Evolutionary conservation across 192 early-diverging fungal species (phyloP).

Genomic region (Ramicandelaber brevisporus): DNA sequence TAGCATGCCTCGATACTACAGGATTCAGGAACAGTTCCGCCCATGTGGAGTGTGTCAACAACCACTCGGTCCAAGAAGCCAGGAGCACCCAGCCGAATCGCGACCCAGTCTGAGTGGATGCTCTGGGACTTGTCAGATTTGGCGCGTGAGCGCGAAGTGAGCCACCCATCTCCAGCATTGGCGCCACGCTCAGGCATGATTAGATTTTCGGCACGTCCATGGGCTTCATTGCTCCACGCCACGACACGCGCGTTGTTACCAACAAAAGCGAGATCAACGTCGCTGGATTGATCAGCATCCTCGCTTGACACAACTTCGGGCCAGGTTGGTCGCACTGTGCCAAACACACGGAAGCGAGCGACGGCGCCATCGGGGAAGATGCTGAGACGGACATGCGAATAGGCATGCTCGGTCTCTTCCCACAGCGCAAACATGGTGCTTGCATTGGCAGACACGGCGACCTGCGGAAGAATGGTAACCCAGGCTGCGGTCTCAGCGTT

Average conservation of each 20-base stretch:
- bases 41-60: constrained; percentile 62
- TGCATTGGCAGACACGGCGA: constrained; percentile 29
- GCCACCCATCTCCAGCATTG: constrained; percentile 63
- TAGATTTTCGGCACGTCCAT: constrained; percentile 44
- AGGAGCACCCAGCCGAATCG: constrained; percentile 40
- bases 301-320: constrained; percentile 3
- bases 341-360: constrained; percentile 37
- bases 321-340: constrained; percentile 20
- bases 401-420: constrained; percentile 12
- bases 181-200: constrained; percentile 44
- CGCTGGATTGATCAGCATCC: constrained; percentile 11
- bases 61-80: constrained; percentile 50
- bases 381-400: constrained; percentile 29
- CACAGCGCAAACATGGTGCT: constrained; percentile 33
- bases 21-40: constrained; percentile 63
- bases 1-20: constrained; percentile 41
- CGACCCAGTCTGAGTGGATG: constrained; percentile 42
- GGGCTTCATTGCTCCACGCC: constrained; percentile 29
- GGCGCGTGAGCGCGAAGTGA: constrained; percentile 43
- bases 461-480: constrained; percentile 37
- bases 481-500: constrained; percentile 19
- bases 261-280: constrained; percentile 32
- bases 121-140: too few species aligned
- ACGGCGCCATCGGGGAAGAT: constrained; percentile 57
- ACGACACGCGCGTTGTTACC: constrained; percentile 29